These are phyloP conservation scores for Claviceps capensis DNA, from an alignment of 2,329 filamentous ascomycete genomes.

Conservation along the genomic window DNA sequence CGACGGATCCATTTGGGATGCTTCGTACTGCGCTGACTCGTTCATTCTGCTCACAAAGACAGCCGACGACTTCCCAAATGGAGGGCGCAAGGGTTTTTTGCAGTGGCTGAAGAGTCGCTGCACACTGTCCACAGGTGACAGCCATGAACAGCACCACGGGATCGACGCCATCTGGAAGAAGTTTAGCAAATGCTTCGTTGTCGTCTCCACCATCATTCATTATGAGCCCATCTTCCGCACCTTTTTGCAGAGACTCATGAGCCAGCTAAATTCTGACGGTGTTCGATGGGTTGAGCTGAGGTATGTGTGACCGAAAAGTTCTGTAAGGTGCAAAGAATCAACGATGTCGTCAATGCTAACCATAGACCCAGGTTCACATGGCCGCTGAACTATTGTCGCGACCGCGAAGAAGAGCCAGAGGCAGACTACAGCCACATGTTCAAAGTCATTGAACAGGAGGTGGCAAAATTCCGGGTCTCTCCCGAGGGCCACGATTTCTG, in stretches of 20 bases:
- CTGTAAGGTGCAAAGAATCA: too few relatives aligned
- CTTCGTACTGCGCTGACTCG: conserved; percentile 44
- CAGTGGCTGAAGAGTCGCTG: conserved; percentile 63
- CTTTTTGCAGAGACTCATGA: conserved; percentile 60
- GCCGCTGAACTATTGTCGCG: conserved; percentile 52
- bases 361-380: conserved; percentile 47
- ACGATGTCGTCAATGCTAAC: not conserved
- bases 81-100: conserved; percentile 58
- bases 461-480: conserved; percentile 59
- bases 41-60: conserved; percentile 46
- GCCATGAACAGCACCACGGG: conserved; percentile 67
- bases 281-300: conserved; percentile 73
- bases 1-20: conserved; percentile 48
- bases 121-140: conserved; percentile 58
- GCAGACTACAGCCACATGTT: conserved; percentile 57
- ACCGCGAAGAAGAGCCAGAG: conserved; percentile 52
- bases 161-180: conserved; percentile 75
- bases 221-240: conserved; percentile 82
- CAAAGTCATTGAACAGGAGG: conserved; percentile 60
- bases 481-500: conserved; percentile 65
- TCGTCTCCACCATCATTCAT: conserved; percentile 62
- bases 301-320: conserved; percentile 16
- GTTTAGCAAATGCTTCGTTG: conserved; percentile 60
- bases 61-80: conserved; percentile 61
- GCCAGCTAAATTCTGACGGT: conserved; percentile 62